These are phyloP conservation scores for Kazachstania sp. DNA, from an alignment of 1,139 yeast genomes.

Conservation along the genomic window DNA sequence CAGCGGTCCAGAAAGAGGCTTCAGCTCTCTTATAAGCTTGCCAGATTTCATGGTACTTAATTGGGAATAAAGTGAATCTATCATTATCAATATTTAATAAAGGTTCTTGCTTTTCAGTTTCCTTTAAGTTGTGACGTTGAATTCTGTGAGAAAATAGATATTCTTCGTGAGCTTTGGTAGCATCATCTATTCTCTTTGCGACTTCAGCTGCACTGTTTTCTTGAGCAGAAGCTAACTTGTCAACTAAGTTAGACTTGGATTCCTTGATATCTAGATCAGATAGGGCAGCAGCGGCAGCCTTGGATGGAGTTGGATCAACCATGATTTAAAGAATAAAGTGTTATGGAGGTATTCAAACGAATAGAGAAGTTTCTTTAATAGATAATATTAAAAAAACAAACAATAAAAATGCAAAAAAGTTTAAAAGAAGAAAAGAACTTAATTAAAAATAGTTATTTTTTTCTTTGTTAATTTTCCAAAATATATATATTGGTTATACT, in stretches of 20 bases:
- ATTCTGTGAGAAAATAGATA: constrained; percentile 54
- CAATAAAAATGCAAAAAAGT: too few relatives aligned
- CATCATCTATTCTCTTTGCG: constrained; percentile 19
- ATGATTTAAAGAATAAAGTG: constrained; percentile 5
- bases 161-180: constrained; percentile 37
- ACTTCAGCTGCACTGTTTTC: constrained; percentile 18
- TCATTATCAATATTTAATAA: constrained; percentile 73
- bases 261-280: constrained; percentile 34
- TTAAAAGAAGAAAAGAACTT: not conserved
- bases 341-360: not conserved
- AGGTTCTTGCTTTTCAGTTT: constrained; percentile 79
- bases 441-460: not conserved
- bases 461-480: not conserved
- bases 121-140: constrained; percentile 68
- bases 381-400: too few relatives aligned
- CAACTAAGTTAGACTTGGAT: constrained; percentile 22
- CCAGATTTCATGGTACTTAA: constrained; percentile 96
- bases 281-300: constrained; percentile 36
- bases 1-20: constrained; percentile 99
- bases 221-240: constrained; percentile 6
- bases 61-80: constrained; percentile 92
- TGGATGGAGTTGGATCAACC: constrained; percentile 40
- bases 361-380: too few relatives aligned
- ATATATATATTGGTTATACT: not conserved
- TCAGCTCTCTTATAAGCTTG: constrained; percentile 98